These are phyloP conservation scores for Niveomyces coronatus DNA, from an alignment of 2,329 filamentous ascomycete species.

Conservation along the genomic window DNA sequence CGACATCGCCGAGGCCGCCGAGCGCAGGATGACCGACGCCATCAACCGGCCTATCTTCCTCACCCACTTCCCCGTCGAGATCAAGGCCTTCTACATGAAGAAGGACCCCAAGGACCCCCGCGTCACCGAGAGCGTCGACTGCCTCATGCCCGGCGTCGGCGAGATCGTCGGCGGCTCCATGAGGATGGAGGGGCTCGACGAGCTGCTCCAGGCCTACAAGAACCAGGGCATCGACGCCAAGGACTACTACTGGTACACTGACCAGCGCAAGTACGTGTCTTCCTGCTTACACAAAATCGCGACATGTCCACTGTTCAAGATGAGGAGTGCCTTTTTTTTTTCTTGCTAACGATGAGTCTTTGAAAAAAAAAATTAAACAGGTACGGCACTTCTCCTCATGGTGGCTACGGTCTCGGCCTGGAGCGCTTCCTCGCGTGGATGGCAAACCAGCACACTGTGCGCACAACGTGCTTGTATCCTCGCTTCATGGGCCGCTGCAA, in stretches of 20 bases:
- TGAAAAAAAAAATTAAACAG: no score
- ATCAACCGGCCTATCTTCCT: constrained; percentile 94
- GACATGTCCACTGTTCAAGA: background rate
- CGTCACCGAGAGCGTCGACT: constrained; percentile 88
- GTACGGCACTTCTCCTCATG: constrained; percentile 86
- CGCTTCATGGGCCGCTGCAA: constrained; percentile 75
- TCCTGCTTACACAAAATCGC: no score
- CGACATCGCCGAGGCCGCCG: constrained; percentile 94
- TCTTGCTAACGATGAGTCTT: constrained; percentile 14
- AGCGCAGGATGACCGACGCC: constrained; percentile 92
- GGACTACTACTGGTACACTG: constrained; percentile 97
- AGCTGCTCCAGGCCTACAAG: constrained; percentile 80
- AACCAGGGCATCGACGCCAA: constrained; percentile 74
- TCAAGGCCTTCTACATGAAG: constrained; percentile 99
- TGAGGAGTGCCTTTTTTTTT: no score
- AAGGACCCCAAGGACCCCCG: constrained; percentile 67
- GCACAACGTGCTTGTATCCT: constrained; percentile 64
- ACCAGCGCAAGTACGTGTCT: constrained; percentile 78
- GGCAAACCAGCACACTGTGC: constrained; percentile 52
- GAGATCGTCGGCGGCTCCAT: constrained; percentile 96
- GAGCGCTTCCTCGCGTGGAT: constrained; percentile 65
- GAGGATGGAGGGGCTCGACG: constrained; percentile 88
- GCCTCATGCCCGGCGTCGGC: constrained; percentile 81
- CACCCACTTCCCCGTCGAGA: constrained; percentile 92
- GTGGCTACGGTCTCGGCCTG: constrained; percentile 84